These are phyloP conservation scores for Ustilago tritici DNA, from an alignment of 1,284 basidiomycete genomes.

Conservation along the genomic window DNA sequence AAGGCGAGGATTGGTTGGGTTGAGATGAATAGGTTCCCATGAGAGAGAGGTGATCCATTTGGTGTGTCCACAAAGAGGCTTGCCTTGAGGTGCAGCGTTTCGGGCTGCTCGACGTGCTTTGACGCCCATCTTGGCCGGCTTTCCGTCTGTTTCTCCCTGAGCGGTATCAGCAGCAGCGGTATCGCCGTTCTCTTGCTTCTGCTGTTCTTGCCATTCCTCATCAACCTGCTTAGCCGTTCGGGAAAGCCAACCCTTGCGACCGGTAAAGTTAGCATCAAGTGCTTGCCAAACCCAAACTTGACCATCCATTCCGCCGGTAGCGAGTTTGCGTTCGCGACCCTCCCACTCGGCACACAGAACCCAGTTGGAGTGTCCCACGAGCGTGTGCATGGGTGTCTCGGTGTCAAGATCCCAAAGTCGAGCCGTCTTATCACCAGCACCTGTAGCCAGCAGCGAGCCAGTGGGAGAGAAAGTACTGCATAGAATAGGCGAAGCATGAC, in stretches of 20 bases:
- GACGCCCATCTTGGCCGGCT: slow-evolving; percentile 54
- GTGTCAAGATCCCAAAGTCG: slow-evolving; percentile 94
- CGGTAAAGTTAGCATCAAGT: slow-evolving; percentile 50
- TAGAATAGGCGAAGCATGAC: slow-evolving; percentile 89
- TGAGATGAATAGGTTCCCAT: slow-evolving; percentile 90
- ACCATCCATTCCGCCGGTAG: slow-evolving; percentile 75
- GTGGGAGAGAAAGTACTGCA: slow-evolving; percentile 96
- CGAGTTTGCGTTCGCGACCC: slow-evolving; percentile 86
- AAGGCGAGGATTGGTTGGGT: slow-evolving; percentile 74
- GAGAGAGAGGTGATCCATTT: slow-evolving; percentile 98
- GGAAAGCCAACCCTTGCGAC: slow-evolving; percentile 59
- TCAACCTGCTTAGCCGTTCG: slow-evolving; percentile 59
- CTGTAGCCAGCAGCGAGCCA: slow-evolving; percentile 88
- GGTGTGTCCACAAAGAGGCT: slow-evolving; percentile 80
- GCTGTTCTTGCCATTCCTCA: slow-evolving; percentile 45
- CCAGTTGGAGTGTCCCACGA: slow-evolving; percentile 92
- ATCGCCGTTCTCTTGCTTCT: slow-evolving; percentile 12
- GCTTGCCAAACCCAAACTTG: slow-evolving; percentile 68
- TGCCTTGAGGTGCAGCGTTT: slow-evolving; percentile 59
- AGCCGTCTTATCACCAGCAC: slow-evolving; percentile 92
- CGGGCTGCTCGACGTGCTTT: slow-evolving; percentile 60
- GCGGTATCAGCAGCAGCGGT: slow-evolving; percentile 6
- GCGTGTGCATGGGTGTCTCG: slow-evolving; percentile 88
- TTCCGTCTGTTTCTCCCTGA: slow-evolving; percentile 12
- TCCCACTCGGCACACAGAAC: slow-evolving; percentile 98